Percentiles rank a stretch among this genome's conserved stretches.
Conservation (phyloP, 2,329 filamentous ascomycete genomes). For the Botrytis paeoniae region DNA sequence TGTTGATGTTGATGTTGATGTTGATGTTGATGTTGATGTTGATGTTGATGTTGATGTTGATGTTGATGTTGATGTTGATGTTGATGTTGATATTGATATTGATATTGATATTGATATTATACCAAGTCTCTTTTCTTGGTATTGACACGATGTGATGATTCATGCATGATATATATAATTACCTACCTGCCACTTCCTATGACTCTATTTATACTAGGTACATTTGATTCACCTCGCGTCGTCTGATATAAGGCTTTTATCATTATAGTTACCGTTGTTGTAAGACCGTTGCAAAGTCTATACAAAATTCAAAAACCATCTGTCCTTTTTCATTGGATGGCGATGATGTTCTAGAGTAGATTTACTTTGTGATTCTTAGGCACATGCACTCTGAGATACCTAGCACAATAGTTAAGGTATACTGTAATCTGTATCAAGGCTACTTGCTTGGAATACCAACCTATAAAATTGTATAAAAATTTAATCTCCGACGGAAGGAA, state of each 20-base stretch:
- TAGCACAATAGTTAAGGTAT: neutral
- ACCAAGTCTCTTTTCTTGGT: neutral
- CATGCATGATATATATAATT: neutral
- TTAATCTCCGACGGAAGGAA: conserved; percentile 12
- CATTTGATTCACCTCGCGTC: neutral
- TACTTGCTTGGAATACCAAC: neutral
- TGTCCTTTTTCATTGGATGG: neutral
- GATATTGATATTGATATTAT: neutral
- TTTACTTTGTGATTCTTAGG: neutral
- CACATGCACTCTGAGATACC: neutral
- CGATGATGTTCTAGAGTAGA: neutral
- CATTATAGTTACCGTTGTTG: neutral
- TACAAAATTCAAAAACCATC: neutral
- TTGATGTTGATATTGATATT: too few relatives aligned
- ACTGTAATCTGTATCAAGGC: neutral
- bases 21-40: neutral
- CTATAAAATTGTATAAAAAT: neutral
- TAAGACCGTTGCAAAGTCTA: neutral
- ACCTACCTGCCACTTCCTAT: neutral
- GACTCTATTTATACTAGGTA: neutral
- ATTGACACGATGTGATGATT: neutral
- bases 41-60: neutral
- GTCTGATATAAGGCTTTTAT: neutral
- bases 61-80: neutral
- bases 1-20: neutral